Evolutionary conservation across 805 yeast species (phyloP).

Genomic region (Metschnikowia gelsemii): DNA sequence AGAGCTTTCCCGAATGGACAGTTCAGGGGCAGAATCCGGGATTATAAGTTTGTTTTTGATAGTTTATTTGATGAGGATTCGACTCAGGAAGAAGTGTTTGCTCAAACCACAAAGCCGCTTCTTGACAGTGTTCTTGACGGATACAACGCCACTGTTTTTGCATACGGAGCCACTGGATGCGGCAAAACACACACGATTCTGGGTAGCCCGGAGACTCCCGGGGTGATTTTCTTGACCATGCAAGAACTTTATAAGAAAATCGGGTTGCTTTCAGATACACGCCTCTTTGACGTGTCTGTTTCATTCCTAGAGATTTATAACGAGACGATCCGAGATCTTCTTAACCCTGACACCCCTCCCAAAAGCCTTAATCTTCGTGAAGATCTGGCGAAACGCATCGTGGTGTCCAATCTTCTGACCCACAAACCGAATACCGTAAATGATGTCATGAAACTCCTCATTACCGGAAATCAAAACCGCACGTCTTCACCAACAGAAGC

Average conservation of each 20-base stretch:
- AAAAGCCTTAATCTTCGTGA: conserved; percentile 65
- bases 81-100: conserved; percentile 66
- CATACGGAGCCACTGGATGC: conserved; percentile 97
- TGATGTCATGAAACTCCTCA: conserved; percentile 76
- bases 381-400: conserved; percentile 60
- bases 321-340: conserved; percentile 79
- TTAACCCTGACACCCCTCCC: conserved; percentile 52
- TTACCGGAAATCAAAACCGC: conserved; percentile 70
- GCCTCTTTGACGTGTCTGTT: conserved; percentile 57
- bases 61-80: conserved; percentile 65
- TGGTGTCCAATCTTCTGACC: conserved; percentile 67
- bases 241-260: conserved; percentile 67
- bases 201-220: conserved; percentile 73
- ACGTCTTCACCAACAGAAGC: conserved; percentile 89
- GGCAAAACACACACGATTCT: conserved; percentile 94
- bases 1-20: conserved; percentile 41
- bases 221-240: conserved; percentile 77
- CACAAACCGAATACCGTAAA: conserved; percentile 62
- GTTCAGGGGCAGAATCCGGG: conserved; percentile 52
- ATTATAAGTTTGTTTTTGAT: conserved; percentile 82
- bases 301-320: conserved; percentile 88
- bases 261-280: conserved; percentile 53
- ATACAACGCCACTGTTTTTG: conserved; percentile 86
- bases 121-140: conserved; percentile 79
- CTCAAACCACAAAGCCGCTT: conserved; percentile 65